Conservation (phyloP, 495 filamentous ascomycete species). For the Friedmanniomyces endolithicus region DNA sequence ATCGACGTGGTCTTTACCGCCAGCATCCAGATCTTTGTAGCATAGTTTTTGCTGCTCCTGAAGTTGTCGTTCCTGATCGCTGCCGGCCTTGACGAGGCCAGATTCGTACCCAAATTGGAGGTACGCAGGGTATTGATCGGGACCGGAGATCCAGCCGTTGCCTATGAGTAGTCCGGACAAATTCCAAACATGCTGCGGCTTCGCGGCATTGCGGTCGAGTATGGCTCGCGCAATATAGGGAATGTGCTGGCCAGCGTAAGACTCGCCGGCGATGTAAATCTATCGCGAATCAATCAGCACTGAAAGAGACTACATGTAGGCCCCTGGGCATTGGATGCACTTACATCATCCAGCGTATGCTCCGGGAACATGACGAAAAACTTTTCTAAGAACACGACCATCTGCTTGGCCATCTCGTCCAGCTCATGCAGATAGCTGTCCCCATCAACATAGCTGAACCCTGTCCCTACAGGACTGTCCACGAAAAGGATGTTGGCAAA, state of each 20-base stretch:
- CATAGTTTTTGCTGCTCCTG: constrained; percentile 61
- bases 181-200: constrained; percentile 48
- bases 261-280: constrained; percentile 92
- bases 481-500: constrained; percentile 95
- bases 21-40: constrained; percentile 41
- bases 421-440: constrained; percentile 75
- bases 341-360: constrained; percentile 83
- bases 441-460: constrained; percentile 87
- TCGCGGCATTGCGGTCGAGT: constrained; percentile 56
- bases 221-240: constrained; percentile 88
- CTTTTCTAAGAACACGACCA: constrained; percentile 77
- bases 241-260: constrained; percentile 93
- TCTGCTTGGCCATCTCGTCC: constrained; percentile 77
- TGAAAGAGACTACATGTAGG: not conserved
- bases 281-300: constrained; percentile 26
- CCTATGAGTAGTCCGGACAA: constrained; percentile 84
- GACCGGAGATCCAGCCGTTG: constrained; percentile 90
- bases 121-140: constrained; percentile 83
- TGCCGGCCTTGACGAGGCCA: constrained; percentile 55
- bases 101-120: constrained; percentile 64
- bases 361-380: constrained; percentile 86
- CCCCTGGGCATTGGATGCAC: constrained; percentile 23
- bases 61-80: constrained; percentile 48
- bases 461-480: constrained; percentile 91
- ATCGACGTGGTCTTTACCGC: constrained; percentile 51